Conservation (phyloP, 2,329 filamentous ascomycete genomes). For the Bimuria novae-zelandiae region DNA sequence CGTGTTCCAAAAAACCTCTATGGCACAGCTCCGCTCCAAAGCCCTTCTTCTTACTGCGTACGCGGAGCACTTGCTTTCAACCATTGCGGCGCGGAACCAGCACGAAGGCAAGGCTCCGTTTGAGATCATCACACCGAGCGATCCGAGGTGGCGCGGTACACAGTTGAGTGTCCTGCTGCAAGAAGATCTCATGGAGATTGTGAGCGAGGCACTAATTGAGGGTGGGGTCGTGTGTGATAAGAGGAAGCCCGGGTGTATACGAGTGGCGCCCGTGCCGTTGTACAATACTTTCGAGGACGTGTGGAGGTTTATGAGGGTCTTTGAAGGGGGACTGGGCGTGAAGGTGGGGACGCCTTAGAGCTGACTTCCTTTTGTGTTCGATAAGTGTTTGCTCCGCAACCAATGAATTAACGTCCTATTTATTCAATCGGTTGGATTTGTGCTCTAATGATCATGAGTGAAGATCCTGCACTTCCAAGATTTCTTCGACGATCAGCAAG, state of each 20-base stretch:
- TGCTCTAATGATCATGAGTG: too few species aligned
- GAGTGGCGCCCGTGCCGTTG: slow-evolving; percentile 80
- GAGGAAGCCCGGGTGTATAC: slow-evolving; percentile 81
- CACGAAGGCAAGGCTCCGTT: slow-evolving; percentile 41
- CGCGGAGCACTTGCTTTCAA: slow-evolving; percentile 38
- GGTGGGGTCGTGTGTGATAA: slow-evolving; percentile 79
- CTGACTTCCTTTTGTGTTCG: neutral
- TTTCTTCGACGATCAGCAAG: too few species aligned
- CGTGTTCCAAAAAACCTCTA: slow-evolving; percentile 73
- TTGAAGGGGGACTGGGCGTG: slow-evolving; percentile 48
- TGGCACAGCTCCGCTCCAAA: slow-evolving; percentile 70
- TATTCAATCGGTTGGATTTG: too few species aligned
- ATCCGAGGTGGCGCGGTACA: slow-evolving; percentile 70
- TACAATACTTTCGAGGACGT: slow-evolving; percentile 83
- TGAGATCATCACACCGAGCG: slow-evolving; percentile 67
- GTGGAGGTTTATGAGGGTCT: slow-evolving; percentile 49
- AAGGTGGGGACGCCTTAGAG: neutral
- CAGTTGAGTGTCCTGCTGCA: slow-evolving; percentile 77
- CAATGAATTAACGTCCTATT: too few species aligned
- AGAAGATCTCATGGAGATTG: slow-evolving; percentile 69
- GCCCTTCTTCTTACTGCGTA: slow-evolving; percentile 76
- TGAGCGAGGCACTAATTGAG: slow-evolving; percentile 67
- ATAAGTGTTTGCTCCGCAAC: too few species aligned
- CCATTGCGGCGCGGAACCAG: slow-evolving; percentile 27
- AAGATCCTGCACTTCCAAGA: too few species aligned